Percentiles rank a stretch among this genome's conserved stretches.
Conservation (phyloP, 768 basidiomycete genomes). For the Filobasidium floriforme region DNA sequence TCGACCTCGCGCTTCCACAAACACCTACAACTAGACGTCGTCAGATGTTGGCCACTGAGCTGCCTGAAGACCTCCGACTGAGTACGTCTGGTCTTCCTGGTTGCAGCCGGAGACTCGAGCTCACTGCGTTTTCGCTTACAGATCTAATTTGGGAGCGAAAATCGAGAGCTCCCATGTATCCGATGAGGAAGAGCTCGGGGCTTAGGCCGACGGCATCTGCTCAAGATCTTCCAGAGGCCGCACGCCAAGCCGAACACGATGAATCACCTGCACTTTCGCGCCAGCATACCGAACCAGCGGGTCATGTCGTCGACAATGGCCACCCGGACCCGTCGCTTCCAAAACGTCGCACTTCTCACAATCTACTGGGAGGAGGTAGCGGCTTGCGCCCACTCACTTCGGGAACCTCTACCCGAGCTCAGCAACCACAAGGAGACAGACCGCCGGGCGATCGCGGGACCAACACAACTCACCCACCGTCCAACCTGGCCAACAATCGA, state of each 20-base stretch:
- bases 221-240: slow-evolving; percentile 21
- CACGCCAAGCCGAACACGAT: slow-evolving; percentile 7
- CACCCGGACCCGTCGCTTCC: background rate
- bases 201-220: slow-evolving; percentile 20
- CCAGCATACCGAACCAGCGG: slow-evolving; percentile 10
- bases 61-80: slow-evolving; percentile 72
- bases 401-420: slow-evolving; percentile 5
- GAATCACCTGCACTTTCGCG: slow-evolving; percentile 4
- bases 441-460: background rate
- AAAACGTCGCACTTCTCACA: slow-evolving; percentile 12
- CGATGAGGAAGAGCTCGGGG: slow-evolving; percentile 5
- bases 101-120: background rate
- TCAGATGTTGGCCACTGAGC: slow-evolving; percentile 73
- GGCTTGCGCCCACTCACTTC: slow-evolving; percentile 19
- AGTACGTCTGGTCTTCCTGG: slow-evolving; percentile 34
- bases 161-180: slow-evolving; percentile 11
- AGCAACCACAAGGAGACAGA: background rate
- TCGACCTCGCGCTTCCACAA: slow-evolving; percentile 52
- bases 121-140: background rate
- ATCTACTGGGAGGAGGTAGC: slow-evolving; percentile 20
- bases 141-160: slow-evolving; percentile 22
- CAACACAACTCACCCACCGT: background rate
- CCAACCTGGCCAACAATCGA: slow-evolving; percentile 14
- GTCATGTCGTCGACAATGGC: background rate
- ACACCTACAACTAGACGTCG: slow-evolving; percentile 79